These are phyloP conservation scores for Cyberlindnera meyerae DNA, from an alignment of 805 yeast genomes.

Conservation along the genomic window DNA sequence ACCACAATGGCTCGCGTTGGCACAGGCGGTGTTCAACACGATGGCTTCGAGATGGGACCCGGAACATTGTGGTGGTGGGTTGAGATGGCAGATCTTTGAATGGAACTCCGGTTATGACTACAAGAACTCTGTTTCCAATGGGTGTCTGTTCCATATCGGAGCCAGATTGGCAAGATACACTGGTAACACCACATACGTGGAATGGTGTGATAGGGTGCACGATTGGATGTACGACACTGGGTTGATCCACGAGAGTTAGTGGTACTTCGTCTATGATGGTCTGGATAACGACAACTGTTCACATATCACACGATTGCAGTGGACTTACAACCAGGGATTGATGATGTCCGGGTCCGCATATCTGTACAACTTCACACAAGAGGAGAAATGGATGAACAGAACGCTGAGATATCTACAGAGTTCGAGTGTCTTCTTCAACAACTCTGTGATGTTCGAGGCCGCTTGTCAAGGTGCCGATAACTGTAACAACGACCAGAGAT, in stretches of 20 bases:
- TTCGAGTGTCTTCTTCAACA: constrained; percentile 48
- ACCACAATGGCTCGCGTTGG: constrained; percentile 77
- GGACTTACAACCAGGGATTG: constrained; percentile 70
- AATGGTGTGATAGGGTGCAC: constrained; percentile 71
- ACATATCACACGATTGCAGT: constrained; percentile 43
- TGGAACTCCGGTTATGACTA: constrained; percentile 95
- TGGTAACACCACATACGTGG: constrained; percentile 64
- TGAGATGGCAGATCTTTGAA: constrained; percentile 92
- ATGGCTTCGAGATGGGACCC: constrained; percentile 95
- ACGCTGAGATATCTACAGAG: constrained; percentile 55
- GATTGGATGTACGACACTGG: constrained; percentile 66
- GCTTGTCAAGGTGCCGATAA: constrained; percentile 63
- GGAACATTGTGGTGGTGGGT: constrained; percentile 74
- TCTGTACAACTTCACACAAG: constrained; percentile 54
- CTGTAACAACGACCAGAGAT: constrained; percentile 84
- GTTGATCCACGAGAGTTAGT: constrained; percentile 28
- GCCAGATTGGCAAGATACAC: constrained; percentile 86
- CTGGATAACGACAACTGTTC: constrained; percentile 45
- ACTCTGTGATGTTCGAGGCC: constrained; percentile 65
- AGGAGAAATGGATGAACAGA: constrained; percentile 44
- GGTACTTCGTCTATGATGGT: constrained; percentile 53
- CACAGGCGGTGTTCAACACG: constrained; percentile 87
- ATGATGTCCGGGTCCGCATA: constrained; percentile 66
- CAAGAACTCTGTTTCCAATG: constrained; percentile 89
- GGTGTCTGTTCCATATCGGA: constrained; percentile 80